Evolutionary conservation across 2,329 filamentous ascomycete genomes (phyloP).

Genomic region (Fusarium sp.): DNA sequence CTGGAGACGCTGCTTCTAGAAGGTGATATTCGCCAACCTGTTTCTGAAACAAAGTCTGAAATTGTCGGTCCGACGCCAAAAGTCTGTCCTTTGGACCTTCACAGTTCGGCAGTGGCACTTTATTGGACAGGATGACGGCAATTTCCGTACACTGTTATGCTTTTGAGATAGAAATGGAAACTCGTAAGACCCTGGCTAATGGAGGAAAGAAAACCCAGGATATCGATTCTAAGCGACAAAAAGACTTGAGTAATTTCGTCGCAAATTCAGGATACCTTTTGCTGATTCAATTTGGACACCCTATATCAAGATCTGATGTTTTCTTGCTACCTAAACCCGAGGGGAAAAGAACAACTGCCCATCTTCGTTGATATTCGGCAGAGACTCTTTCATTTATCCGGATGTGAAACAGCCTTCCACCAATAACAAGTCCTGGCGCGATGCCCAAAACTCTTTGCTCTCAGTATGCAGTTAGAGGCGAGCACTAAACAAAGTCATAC

Average conservation of each 20-base stretch:
- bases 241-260: too few relatives aligned
- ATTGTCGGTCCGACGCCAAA: background rate
- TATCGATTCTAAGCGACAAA: too few relatives aligned
- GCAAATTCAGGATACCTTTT: too few relatives aligned
- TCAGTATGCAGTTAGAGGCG: too few relatives aligned
- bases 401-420: background rate
- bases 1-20: background rate
- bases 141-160: background rate
- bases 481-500: too few relatives aligned
- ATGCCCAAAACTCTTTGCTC: background rate
- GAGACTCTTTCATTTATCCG: background rate
- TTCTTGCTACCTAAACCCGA: too few relatives aligned
- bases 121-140: background rate
- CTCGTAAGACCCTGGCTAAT: background rate
- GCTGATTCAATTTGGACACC: too few relatives aligned
- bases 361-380: too few relatives aligned
- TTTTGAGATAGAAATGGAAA: background rate
- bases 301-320: too few relatives aligned
- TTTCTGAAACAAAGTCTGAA: background rate
- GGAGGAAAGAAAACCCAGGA: too few relatives aligned
- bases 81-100: rapidly evolving
- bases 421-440: background rate
- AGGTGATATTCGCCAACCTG: background rate
- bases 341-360: too few relatives aligned
- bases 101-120: background rate